Percentiles rank a stretch among this genome's conserved stretches.
These are phyloP conservation scores for Verticillium zaregamsianum DNA, from an alignment of 2,329 filamentous ascomycete species.

Conservation along the genomic window DNA sequence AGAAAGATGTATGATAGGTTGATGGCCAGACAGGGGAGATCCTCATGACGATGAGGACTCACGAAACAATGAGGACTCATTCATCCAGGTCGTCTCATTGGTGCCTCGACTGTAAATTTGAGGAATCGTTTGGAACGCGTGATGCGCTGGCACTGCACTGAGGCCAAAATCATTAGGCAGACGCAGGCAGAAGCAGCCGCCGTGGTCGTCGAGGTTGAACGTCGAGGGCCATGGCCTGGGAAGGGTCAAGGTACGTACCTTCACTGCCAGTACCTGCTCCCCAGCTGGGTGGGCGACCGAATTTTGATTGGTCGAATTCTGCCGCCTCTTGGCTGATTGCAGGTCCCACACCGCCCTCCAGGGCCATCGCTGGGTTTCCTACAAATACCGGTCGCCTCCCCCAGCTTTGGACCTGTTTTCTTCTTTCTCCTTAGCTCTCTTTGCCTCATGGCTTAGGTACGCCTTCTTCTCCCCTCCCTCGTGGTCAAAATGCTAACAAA, in stretches of 20 bases:
- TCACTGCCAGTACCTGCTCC: neutral
- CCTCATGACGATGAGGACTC: too few relatives aligned
- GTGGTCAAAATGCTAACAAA: neutral
- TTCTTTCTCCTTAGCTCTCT: conserved; percentile 31
- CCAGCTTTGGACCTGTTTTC: conserved; percentile 25
- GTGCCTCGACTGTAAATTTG: too few relatives aligned
- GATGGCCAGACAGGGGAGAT: too few relatives aligned
- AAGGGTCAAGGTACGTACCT: neutral
- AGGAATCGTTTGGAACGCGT: too few relatives aligned
- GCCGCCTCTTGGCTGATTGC: neutral
- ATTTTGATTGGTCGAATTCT: neutral
- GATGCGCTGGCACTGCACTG: too few relatives aligned
- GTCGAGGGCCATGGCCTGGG: too few relatives aligned
- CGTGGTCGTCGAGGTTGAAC: neutral
- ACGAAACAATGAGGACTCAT: too few relatives aligned
- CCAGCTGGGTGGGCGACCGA: too few relatives aligned
- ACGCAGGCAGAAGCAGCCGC: too few relatives aligned
- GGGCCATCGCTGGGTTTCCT: neutral
- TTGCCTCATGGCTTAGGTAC: conserved; percentile 18
- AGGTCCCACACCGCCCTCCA: neutral
- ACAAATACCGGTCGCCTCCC: neutral
- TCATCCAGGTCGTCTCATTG: too few relatives aligned
- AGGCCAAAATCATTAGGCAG: too few relatives aligned
- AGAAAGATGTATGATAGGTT: too few relatives aligned
- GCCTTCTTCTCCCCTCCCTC: neutral